A percentile compares a stretch with the other conserved stretches of the same genome.
Evolutionary conservation across 306 rosid species (phyloP).

Genomic region (Rubus parviflorus): DNA sequence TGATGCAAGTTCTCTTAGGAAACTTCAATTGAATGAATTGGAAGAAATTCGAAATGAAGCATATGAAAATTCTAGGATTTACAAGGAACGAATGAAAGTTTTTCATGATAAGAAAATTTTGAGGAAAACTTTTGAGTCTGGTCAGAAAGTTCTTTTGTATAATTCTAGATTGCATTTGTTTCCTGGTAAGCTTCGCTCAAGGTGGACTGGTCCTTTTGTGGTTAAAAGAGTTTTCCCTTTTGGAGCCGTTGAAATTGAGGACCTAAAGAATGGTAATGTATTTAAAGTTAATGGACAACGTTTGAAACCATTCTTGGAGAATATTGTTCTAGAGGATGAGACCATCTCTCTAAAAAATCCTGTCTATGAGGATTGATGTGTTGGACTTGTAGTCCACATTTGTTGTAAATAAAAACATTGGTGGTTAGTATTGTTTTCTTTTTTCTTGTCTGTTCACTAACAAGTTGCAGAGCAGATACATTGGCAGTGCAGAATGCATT

Average conservation of each 20-base stretch:
- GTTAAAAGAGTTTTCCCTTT: neutral
- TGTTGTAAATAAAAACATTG: neutral
- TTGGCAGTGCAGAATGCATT: fast-evolving
- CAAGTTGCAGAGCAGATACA: too few species aligned
- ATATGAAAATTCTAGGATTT: neutral
- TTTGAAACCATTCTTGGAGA: neutral
- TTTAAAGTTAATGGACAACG: neutral
- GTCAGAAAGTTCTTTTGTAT: neutral
- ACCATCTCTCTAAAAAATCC: neutral
- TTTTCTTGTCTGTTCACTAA: neutral
- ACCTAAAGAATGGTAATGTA: neutral
- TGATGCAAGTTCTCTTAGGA: neutral
- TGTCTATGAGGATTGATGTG: neutral
- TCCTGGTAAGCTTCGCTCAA: neutral
- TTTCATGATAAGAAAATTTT: neutral
- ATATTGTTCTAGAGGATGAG: neutral
- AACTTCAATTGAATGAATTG: neutral
- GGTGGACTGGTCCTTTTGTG: neutral
- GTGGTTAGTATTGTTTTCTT: neutral
- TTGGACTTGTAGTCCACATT: neutral
- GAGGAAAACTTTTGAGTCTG: neutral
- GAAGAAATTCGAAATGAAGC: neutral
- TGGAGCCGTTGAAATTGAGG: neutral
- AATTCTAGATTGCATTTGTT: conserved; percentile 5
- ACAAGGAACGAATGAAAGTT: neutral